phyloP scores from a whole-genome alignment of 306 rosid genomes.

The Rosa lucieae region DNA sequence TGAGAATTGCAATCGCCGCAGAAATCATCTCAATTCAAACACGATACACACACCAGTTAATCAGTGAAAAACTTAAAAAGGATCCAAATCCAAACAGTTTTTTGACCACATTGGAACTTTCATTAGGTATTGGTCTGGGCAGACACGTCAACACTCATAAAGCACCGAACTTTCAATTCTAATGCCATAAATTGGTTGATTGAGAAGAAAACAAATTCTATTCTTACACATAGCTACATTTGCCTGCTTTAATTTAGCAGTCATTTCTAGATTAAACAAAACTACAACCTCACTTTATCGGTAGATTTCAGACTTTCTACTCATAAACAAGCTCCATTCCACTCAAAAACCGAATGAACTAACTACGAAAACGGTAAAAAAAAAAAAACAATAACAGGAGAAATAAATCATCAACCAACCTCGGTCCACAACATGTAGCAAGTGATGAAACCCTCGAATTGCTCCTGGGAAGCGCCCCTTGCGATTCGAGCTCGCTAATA shows the following conservation, averaged over 20 bases:
- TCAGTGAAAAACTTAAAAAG: too few species aligned
- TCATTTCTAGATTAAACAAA: neutral
- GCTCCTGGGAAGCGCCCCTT: constrained; percentile 95
- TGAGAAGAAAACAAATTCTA: neutral
- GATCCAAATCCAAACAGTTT: too few species aligned
- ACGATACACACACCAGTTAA: too few species aligned
- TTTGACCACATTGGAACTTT: too few species aligned
- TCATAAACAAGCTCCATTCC: constrained; percentile 4
- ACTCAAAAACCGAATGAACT: constrained; percentile 3
- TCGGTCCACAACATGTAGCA: constrained; percentile 99
- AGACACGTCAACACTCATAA: neutral
- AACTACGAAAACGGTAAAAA: neutral
- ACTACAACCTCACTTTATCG: neutral
- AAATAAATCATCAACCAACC: constrained; percentile 49
- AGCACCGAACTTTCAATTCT: neutral
- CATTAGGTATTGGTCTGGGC: too few species aligned
- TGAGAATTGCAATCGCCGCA: too few species aligned
- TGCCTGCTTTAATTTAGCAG: neutral
- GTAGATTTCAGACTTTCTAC: constrained; percentile 4
- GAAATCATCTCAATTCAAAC: too few species aligned
- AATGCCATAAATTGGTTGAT: neutral
- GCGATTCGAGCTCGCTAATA: constrained; percentile 98
- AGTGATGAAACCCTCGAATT: constrained; percentile 98
- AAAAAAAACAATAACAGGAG: neutral
- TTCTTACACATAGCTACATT: neutral